Base-by-base conservation (phyloP, 163 green algal species). In the Botryococcus braunii region DNA sequence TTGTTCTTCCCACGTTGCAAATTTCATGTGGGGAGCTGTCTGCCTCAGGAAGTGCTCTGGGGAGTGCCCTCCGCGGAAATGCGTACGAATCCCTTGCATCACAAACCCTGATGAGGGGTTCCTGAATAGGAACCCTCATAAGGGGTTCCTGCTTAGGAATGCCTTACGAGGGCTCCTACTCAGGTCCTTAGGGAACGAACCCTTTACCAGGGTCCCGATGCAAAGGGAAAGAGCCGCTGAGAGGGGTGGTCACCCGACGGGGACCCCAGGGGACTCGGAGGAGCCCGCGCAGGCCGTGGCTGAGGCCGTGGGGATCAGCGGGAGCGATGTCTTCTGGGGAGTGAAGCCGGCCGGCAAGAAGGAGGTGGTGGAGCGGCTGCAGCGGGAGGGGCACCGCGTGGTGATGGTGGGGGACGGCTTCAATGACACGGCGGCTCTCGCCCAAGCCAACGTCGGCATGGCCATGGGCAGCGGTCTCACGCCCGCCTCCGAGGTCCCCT, bases 361-460 rank as follows among this genome's bases (percentile, higher is more conserved):
- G 0, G 70, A 50, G 37, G 23, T 66, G 8, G 43, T 77, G 49
- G 34, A 68, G 61, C 40, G 63, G 52, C 66, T 77, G 25, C 40
- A 75, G 23, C 36, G 35, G 72, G 56, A 31, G 5, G 68, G 68
- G 5, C 17, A 23, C 6, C 41, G 58, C 21, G 73, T 79, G 32
- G 68, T 52, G 13, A 74, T 79, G 75, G 78, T 96, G 8, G 92
- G 92, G 1, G 92, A 97, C 62, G 92, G 92, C 68, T 86, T 98
- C 7, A 98, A 98, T 74, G 93, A 98, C 68, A 89, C 93, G 2
- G 87, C 91, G 0, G 87, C 89, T 0, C 81, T 97, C 36, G 90
- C 90, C 62, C 85, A 84, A 56, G 92, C 93, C 7, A 81, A 97
- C 69, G 93, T 97, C n/a, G 93, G 93, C 37, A 87, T 98, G 46